Evolutionary conservation across 148 eudicot genomes (phyloP).

Genomic region (Rhododendron kiyosumense): DNA sequence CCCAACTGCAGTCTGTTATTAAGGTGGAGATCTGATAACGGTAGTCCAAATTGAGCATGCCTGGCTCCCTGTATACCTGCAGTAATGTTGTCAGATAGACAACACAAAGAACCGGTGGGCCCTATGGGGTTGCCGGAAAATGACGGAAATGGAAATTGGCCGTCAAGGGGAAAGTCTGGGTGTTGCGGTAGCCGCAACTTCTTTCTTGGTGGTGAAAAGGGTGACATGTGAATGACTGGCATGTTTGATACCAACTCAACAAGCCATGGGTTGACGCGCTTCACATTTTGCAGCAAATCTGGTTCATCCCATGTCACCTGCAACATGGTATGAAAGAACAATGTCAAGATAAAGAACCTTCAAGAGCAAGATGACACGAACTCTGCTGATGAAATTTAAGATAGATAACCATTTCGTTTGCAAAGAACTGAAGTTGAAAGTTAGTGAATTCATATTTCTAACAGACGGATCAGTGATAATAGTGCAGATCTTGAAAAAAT

Average conservation of each 20-base stretch:
- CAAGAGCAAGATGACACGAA: not conserved
- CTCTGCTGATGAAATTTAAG: not conserved
- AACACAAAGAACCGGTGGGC: constrained; percentile 40
- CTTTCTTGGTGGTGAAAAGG: constrained; percentile 51
- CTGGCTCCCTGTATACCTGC: constrained; percentile 99
- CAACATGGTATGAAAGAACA: not conserved
- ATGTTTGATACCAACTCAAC: constrained; percentile 52
- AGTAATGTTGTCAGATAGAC: constrained; percentile 52
- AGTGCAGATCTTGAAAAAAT: not conserved
- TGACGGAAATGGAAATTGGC: constrained; percentile 39
- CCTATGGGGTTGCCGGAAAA: constrained; percentile 46
- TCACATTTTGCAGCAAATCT: constrained; percentile 50
- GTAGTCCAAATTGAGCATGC: constrained; percentile 85
- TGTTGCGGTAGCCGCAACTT: constrained; percentile 38
- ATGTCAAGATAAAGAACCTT: not conserved
- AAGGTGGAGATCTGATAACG: constrained; percentile 58
- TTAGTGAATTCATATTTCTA: not conserved
- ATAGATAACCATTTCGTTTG: not conserved
- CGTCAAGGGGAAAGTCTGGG: constrained; percentile 37
- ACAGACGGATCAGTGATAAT: not conserved
- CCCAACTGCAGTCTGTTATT: constrained; percentile 57
- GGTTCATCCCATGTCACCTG: constrained; percentile 64
- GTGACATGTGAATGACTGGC: constrained; percentile 40
- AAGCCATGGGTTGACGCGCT: constrained; percentile 56
- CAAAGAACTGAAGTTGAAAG: not conserved